Base-by-base conservation (phyloP, 2,329 filamentous ascomycete genomes). In the Aotearoamyces nothofagi region DNA sequence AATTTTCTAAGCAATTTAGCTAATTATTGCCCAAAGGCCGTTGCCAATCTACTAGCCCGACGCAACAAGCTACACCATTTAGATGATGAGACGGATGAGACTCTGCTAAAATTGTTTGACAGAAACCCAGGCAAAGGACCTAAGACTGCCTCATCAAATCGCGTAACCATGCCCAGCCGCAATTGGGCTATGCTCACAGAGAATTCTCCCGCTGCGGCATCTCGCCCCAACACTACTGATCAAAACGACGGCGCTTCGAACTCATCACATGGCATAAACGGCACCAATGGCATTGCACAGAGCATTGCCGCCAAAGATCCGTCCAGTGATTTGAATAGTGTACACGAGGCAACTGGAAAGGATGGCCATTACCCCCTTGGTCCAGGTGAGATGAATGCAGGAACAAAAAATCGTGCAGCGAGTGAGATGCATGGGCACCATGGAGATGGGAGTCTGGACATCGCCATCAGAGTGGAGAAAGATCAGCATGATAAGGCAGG, bases 131-230 rank as follows among this genome's bases (percentile, higher is more conserved):
- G 92, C 41, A 66, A 53, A 49, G 69, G 51, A 46, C 80, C 28
- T 66, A 92, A 86, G 56, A 81, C 78, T 4, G 68, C 74, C 1
- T 58, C 59, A 24, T 77, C 66, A 47, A 94, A 94, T 53, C 68
- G 81, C 38, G 79, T 82, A 36, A 94, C 86, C 8, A 94, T 94
- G 54, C 72, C 92, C 3, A 86, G 83, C 39, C 73, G 90, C 14
- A 98, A 98, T 51, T 98, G 82, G 65, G 87, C 87, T 44, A 77
- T 80, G 23, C 75, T 98, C 35, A 78, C 81, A 11, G 81, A 93
- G 51, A 94, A 93, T 53, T 72, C 75, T n/a, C 81, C 69, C 17
- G 29, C 6, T n/a, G 58, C 60, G 7, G 64, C 62, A 11, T 53
- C 40, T 9, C 35, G 33, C 12, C 27, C 29, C 38, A 44, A 33